A percentile compares a stretch with the other conserved stretches of the same genome.
phyloP scores from a whole-genome alignment of 1,284 basidiomycete species.

The Cryptococcus sp. region DNA sequence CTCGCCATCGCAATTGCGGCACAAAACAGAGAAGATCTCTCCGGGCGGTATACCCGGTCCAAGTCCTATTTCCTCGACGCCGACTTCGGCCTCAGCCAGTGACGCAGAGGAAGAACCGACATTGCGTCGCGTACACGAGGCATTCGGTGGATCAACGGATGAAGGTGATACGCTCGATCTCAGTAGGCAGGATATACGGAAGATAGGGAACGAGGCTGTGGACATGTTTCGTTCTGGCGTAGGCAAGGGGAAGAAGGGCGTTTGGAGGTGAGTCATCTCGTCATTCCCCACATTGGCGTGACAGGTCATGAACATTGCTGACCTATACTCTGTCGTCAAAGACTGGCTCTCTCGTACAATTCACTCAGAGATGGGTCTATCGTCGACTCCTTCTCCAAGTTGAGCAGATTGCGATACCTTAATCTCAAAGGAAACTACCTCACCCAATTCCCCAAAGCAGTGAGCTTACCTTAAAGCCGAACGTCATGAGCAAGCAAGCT shows the following conservation, averaged over 20 bases:
- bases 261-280: constrained; percentile 65
- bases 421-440: constrained; percentile 90
- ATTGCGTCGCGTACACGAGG: constrained; percentile 3
- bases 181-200: constrained; percentile 71
- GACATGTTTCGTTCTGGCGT: constrained; percentile 65
- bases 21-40: neutral
- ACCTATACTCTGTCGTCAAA: constrained; percentile 42
- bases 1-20: neutral
- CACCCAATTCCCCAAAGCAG: constrained; percentile 79
- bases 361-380: constrained; percentile 67
- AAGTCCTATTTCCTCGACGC: neutral
- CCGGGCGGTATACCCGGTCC: too few species aligned
- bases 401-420: constrained; percentile 82
- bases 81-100: neutral
- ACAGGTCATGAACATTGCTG: too few species aligned
- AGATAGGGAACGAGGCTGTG: constrained; percentile 71
- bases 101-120: neutral
- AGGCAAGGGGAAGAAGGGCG: constrained; percentile 59
- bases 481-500: neutral
- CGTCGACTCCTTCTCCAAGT: constrained; percentile 73
- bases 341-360: constrained; percentile 86
- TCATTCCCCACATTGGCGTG: too few species aligned
- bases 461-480: constrained; percentile 53
- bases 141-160: constrained; percentile 62
- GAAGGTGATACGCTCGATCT: constrained; percentile 78